These are phyloP conservation scores for Basidiobolus meristosporus DNA, from an alignment of 371 early-diverging fungal species.

Conservation along the genomic window DNA sequence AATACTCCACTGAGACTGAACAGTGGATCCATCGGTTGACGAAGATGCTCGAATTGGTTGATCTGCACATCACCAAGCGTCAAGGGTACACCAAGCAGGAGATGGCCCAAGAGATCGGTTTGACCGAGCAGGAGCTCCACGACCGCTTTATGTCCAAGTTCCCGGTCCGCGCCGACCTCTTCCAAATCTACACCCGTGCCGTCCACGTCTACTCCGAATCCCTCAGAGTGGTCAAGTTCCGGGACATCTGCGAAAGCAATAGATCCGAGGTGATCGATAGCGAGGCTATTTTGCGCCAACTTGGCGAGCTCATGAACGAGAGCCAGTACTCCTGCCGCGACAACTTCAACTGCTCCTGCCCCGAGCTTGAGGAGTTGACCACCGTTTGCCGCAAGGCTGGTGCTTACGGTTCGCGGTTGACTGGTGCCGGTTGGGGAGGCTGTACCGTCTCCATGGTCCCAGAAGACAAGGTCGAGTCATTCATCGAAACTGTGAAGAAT, in stretches of 20 bases:
- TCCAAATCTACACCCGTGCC: slow-evolving; percentile 59
- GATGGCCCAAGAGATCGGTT: too few relatives aligned
- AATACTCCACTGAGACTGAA: too few relatives aligned
- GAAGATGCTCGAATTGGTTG: too few relatives aligned
- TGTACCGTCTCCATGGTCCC: slow-evolving; percentile 73
- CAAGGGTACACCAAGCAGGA: too few relatives aligned
- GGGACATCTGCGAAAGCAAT: slow-evolving; percentile 48
- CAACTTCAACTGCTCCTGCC: slow-evolving; percentile 74
- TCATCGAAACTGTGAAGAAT: slow-evolving; percentile 14
- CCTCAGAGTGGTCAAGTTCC: slow-evolving; percentile 60
- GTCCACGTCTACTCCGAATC: slow-evolving; percentile 74
- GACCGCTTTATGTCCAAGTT: slow-evolving; percentile 39
- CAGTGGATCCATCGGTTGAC: too few relatives aligned
- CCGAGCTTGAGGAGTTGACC: too few relatives aligned
- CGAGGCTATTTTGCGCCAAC: too few relatives aligned
- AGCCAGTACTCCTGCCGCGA: slow-evolving; percentile 70
- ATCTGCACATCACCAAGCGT: too few relatives aligned
- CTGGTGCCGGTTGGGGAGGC: slow-evolving; percentile 96
- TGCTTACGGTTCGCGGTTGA: slow-evolving; percentile 63
- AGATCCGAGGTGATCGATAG: too few relatives aligned
- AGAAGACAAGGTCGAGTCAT: slow-evolving; percentile 29
- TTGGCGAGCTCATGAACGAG: slow-evolving; percentile 79
- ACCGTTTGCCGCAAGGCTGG: too few relatives aligned
- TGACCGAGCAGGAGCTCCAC: slow-evolving; percentile 28
- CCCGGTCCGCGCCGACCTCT: slow-evolving; percentile 43